phyloP scores from a whole-genome alignment of 2,329 filamentous ascomycete genomes.

The Colletotrichum liaoningense region DNA sequence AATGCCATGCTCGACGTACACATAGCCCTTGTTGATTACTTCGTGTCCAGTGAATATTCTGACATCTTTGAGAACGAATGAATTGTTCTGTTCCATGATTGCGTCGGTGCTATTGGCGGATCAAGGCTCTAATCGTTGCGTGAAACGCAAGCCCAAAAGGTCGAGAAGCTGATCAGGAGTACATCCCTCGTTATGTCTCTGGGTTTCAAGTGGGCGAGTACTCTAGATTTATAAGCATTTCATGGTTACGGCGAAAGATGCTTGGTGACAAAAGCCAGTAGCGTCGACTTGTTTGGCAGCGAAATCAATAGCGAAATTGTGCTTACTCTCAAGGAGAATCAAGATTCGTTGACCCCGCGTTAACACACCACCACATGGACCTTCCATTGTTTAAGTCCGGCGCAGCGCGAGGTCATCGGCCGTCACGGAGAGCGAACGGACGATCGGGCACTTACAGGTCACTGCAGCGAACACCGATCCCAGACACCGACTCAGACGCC shows the following conservation, averaged over 20 bases:
- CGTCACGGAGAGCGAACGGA: not conserved
- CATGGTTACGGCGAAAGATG: not conserved
- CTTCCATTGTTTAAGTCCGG: not conserved
- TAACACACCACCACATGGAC: not conserved
- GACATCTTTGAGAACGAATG: conserved; percentile 40
- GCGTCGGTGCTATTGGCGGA: not conserved
- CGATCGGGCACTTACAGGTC: not conserved
- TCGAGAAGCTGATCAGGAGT: not conserved
- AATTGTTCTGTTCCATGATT: conserved; percentile 4
- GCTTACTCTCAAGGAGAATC: not conserved
- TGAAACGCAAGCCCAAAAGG: not conserved
- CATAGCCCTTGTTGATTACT: not conserved
- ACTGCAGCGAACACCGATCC: not conserved
- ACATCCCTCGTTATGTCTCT: not conserved
- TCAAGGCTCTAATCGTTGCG: not conserved
- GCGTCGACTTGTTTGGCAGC: not conserved
- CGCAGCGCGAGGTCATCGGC: not conserved
- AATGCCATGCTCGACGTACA: not conserved
- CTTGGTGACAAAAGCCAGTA: not conserved
- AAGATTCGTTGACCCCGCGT: not conserved
- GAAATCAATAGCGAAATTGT: not conserved
- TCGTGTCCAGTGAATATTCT: conserved; percentile 47
- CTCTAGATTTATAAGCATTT: not conserved
- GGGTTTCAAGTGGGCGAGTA: not conserved
- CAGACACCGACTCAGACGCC: not conserved